Evolutionary conservation across 1,284 basidiomycete genomes (phyloP).

Genomic region (Pterulicium gracile): DNA sequence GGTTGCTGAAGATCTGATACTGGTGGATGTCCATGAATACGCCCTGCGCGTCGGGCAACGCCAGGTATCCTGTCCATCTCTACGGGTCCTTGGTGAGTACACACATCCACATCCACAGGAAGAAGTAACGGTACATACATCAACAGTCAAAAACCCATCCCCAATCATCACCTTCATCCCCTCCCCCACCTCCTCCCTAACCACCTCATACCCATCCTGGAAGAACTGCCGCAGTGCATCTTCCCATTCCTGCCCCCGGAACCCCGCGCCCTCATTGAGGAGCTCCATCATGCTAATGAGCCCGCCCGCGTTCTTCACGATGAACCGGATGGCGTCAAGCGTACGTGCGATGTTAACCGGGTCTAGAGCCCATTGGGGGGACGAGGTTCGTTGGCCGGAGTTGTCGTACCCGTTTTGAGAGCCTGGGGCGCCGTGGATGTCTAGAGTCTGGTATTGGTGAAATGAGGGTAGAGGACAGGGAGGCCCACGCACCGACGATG

Average conservation of each 20-base stretch:
- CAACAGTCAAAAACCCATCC: slow-evolving; percentile 60
- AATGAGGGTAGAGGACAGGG: not conserved
- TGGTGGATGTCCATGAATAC: slow-evolving; percentile 69
- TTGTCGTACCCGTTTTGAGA: slow-evolving; percentile 78
- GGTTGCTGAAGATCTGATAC: slow-evolving; percentile 70
- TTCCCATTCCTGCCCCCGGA: slow-evolving; percentile 29
- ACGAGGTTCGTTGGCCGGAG: slow-evolving; percentile 62
- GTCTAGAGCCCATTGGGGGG: slow-evolving; percentile 53
- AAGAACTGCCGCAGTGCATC: slow-evolving; percentile 37
- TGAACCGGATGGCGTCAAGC: slow-evolving; percentile 47
- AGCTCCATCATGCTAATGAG: slow-evolving; percentile 52
- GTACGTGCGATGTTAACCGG: slow-evolving; percentile 51
- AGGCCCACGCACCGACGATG: slow-evolving; percentile 28
- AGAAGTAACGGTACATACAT: slow-evolving; percentile 24
- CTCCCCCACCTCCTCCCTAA: slow-evolving; percentile 34
- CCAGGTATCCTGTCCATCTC: slow-evolving; percentile 56
- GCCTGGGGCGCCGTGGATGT: slow-evolving; percentile 62
- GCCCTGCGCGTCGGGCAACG: slow-evolving; percentile 34
- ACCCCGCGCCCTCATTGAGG: slow-evolving; percentile 55
- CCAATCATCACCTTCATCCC: slow-evolving; percentile 55
- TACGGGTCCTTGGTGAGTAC: too few relatives aligned
- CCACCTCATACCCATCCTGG: slow-evolving; percentile 43
- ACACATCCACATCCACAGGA: not conserved
- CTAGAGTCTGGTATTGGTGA: slow-evolving; percentile 15
- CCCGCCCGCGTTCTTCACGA: slow-evolving; percentile 44